Evolutionary conservation across 768 basidiomycete genomes (phyloP).

Genomic region (Lactarius evosmus): DNA sequence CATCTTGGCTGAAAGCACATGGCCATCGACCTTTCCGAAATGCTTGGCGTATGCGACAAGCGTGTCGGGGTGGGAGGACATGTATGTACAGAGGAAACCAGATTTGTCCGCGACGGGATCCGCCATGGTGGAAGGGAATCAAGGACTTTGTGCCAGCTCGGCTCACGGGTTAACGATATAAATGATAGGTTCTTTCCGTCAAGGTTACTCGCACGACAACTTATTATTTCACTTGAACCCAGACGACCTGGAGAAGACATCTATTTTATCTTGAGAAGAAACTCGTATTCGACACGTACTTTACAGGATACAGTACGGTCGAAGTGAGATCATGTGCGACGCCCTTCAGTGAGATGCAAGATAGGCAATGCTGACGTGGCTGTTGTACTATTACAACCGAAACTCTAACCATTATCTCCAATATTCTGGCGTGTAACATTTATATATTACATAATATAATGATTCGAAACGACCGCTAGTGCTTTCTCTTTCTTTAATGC

Average conservation of each 20-base stretch:
- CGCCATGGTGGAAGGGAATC: constrained; percentile 40
- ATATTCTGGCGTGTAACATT: background rate
- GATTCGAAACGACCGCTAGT: background rate
- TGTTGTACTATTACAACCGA: no score
- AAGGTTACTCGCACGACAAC: background rate
- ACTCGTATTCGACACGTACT: background rate
- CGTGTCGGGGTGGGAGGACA: constrained; percentile 81
- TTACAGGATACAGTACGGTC: background rate
- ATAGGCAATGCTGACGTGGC: no score
- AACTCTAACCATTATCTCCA: no score
- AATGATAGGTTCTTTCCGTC: background rate
- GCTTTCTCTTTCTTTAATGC: constrained; percentile 7
- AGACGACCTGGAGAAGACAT: background rate
- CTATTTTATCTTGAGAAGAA: background rate
- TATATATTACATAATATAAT: background rate
- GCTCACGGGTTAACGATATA: background rate
- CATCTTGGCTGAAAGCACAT: constrained; percentile 66
- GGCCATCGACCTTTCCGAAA: constrained; percentile 60
- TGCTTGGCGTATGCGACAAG: constrained; percentile 80
- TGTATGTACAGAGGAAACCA: constrained; percentile 76
- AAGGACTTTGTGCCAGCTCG: background rate
- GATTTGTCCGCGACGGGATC: constrained; percentile 78
- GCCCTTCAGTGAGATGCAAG: no score
- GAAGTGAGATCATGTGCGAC: no score
- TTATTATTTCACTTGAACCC: background rate